These are phyloP conservation scores for Hypsizygus marmoreus DNA, from an alignment of 768 basidiomycete species.

Conservation along the genomic window DNA sequence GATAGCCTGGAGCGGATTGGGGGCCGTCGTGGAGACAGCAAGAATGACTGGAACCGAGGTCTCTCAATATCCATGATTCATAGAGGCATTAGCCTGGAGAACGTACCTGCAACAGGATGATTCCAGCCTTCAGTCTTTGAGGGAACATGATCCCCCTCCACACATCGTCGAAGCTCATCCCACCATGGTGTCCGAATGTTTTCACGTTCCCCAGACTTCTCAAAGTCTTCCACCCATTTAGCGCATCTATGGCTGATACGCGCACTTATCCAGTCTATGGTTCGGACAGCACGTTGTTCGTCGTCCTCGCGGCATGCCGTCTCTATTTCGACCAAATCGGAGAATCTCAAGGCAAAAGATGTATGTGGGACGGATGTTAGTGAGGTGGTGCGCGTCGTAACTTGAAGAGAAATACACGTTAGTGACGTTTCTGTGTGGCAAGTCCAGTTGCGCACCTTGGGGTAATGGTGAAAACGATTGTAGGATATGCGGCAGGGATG, in stretches of 20 bases:
- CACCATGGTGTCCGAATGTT: constrained; percentile 74
- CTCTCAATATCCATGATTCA: constrained; percentile 12
- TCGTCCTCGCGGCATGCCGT: constrained; percentile 77
- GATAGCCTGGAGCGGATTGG: constrained; percentile 81
- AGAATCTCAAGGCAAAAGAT: constrained; percentile 78
- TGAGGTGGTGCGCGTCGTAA: constrained; percentile 77
- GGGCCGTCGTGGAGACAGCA: constrained; percentile 79
- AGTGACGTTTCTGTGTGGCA: constrained; percentile 7
- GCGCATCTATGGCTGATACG: constrained; percentile 64
- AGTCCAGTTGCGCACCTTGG: constrained; percentile 53
- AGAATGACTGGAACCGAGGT: constrained; percentile 61
- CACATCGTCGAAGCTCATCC: constrained; percentile 79
- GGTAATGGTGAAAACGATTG: constrained; percentile 86
- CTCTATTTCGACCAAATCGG: constrained; percentile 73
- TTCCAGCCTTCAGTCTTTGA: constrained; percentile 81
- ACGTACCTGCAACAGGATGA: constrained; percentile 79
- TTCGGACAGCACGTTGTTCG: constrained; percentile 73
- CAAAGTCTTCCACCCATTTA: constrained; percentile 73
- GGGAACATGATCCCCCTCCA: constrained; percentile 76
- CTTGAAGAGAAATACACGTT: constrained; percentile 35
- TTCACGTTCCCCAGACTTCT: constrained; percentile 44
- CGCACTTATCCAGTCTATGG: constrained; percentile 85
- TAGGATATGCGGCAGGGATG: constrained; percentile 70
- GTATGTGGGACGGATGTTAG: constrained; percentile 70
- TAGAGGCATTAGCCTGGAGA: constrained; percentile 9